These are phyloP conservation scores for Pittosporum tobira DNA, from an alignment of 129 eudicot genomes.

Conservation along the genomic window DNA sequence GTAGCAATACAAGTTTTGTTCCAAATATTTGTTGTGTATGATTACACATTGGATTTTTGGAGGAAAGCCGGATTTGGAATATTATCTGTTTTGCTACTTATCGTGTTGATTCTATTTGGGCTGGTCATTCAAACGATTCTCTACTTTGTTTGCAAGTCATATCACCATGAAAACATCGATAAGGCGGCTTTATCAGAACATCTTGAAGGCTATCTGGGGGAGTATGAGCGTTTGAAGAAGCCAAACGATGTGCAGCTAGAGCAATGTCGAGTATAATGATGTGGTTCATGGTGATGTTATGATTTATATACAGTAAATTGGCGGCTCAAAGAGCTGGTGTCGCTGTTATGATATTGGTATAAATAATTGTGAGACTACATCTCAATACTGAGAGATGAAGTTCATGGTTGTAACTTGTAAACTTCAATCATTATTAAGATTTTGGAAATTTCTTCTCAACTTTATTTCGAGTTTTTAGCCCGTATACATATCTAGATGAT, in stretches of 20 bases:
- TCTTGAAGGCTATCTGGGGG: slow-evolving; percentile 40
- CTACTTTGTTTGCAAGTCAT: slow-evolving; percentile 57
- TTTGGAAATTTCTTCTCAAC: no score
- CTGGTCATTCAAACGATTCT: slow-evolving; percentile 50
- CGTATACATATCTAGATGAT: no score
- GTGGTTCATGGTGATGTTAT: no score
- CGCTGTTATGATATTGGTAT: no score
- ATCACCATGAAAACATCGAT: slow-evolving; percentile 59
- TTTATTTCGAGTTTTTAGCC: no score
- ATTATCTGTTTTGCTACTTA: slow-evolving; percentile 23
- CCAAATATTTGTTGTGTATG: slow-evolving; percentile 15
- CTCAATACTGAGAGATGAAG: no score
- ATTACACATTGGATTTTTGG: slow-evolving; percentile 10
- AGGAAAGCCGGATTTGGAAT: slow-evolving; percentile 25
- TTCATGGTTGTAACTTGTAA: no score
- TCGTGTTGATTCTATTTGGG: slow-evolving; percentile 28
- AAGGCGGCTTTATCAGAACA: slow-evolving; percentile 42
- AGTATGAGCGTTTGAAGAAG: slow-evolving; percentile 38
- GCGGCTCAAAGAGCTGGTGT: no score
- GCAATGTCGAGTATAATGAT: slow-evolving; percentile 15
- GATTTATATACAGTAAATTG: no score
- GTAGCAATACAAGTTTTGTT: slow-evolving; percentile 19
- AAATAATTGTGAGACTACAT: no score
- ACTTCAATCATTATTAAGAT: no score
- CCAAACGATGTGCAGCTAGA: slow-evolving; percentile 31